These are phyloP conservation scores for Salinomyces thailandicus DNA, from an alignment of 2,329 filamentous ascomycete genomes.

Conservation along the genomic window DNA sequence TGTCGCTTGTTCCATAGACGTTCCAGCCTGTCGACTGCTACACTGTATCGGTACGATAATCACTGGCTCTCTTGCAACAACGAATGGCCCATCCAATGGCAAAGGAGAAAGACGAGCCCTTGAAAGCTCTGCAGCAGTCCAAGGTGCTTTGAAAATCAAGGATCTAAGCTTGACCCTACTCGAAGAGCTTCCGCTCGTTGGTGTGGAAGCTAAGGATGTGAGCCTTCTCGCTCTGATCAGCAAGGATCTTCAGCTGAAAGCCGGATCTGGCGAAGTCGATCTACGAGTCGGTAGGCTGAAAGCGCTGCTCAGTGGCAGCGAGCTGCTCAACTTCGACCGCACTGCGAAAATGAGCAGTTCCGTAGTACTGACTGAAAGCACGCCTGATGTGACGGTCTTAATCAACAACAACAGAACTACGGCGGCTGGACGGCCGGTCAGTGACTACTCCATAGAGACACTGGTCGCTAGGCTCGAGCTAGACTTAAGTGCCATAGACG, in stretches of 20 bases:
- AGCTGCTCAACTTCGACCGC: conserved; percentile 17
- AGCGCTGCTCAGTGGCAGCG: conserved; percentile 15
- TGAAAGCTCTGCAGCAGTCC: no score
- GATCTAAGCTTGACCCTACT: not conserved
- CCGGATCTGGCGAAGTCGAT: not conserved
- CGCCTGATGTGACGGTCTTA: conserved; percentile 14
- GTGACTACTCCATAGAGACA: conserved; percentile 54
- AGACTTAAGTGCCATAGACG: conserved; percentile 71
- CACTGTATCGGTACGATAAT: not conserved
- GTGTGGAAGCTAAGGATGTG: conserved; percentile 1
- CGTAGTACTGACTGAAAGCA: conserved; percentile 8
- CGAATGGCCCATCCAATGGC: no score
- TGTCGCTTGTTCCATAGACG: not conserved
- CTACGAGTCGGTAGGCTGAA: conserved; percentile 10
- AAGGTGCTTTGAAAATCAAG: no score
- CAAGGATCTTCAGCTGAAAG: not conserved
- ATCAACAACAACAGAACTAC: conserved; percentile 13
- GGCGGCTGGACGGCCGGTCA: conserved; percentile 14
- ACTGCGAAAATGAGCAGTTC: conserved; percentile 9
- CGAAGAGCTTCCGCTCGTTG: not conserved
- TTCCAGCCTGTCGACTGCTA: not conserved
- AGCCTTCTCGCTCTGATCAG: conserved; percentile 1
- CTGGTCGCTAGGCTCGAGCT: conserved; percentile 66
- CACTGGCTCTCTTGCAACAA: no score
- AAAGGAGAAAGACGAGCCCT: no score